Evolutionary conservation across 164 flowering plant genomes (phyloP).

Genomic region (Dillenia suffruticosa): DNA sequence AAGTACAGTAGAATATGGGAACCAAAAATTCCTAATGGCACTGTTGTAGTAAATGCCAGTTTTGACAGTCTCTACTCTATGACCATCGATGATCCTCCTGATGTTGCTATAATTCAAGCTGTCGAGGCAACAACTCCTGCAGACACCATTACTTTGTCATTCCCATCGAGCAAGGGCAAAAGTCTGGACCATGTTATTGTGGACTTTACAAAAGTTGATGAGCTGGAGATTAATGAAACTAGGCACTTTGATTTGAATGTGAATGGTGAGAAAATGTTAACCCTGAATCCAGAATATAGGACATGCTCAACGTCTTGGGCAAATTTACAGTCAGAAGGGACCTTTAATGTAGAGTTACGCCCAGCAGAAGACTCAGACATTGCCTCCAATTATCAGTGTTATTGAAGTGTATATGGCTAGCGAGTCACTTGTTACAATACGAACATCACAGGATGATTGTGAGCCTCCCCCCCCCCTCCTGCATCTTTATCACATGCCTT

Average conservation of each 20-base stretch:
- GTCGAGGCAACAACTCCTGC: too few relatives aligned
- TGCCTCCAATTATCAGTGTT: slow-evolving; percentile 5
- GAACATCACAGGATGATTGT: slow-evolving; percentile 10
- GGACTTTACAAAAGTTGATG: too few relatives aligned
- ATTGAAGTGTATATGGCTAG: slow-evolving; percentile 7
- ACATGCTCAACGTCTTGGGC: too few relatives aligned
- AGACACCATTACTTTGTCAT: too few relatives aligned
- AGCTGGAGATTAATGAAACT: too few relatives aligned
- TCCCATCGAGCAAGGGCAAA: too few relatives aligned
- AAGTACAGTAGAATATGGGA: slow-evolving; percentile 5
- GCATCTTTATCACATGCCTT: background rate
- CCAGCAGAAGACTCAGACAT: background rate
- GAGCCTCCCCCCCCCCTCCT: background rate
- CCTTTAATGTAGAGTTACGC: too few relatives aligned
- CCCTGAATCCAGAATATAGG: too few relatives aligned
- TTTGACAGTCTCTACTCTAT: background rate
- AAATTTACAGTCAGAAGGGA: too few relatives aligned
- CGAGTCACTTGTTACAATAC: background rate
- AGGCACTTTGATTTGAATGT: too few relatives aligned
- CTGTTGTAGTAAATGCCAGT: background rate
- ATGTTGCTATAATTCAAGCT: background rate
- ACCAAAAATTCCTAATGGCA: background rate
- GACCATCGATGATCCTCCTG: slow-evolving; percentile 2
- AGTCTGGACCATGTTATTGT: too few relatives aligned
- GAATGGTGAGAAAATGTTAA: too few relatives aligned